A percentile compares a stretch with the other conserved stretches of the same genome.
phyloP scores from a whole-genome alignment of 2,329 filamentous ascomycete species.

The Fusarium camptoceras region DNA sequence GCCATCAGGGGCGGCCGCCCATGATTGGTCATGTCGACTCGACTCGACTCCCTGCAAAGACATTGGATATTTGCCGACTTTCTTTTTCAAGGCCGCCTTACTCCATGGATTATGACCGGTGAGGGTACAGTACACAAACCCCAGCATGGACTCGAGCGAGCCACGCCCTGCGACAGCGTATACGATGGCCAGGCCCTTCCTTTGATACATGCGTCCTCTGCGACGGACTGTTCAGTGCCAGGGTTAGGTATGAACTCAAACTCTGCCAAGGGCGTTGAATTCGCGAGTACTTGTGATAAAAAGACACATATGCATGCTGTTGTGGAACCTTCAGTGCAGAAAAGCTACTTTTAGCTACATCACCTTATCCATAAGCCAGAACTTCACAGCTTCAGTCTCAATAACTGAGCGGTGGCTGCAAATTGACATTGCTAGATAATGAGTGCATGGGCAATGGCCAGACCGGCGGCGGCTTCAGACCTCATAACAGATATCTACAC shows the following conservation, averaged over 20 bases:
- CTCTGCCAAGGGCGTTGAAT: slow-evolving; percentile 12
- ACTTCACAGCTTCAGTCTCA: neutral
- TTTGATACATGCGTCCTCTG: neutral
- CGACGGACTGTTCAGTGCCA: slow-evolving; percentile 10
- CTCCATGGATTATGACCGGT: slow-evolving; percentile 2
- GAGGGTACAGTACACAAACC: slow-evolving; percentile 6
- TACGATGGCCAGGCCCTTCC: slow-evolving; percentile 9
- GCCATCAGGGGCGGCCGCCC: slow-evolving; percentile 22
- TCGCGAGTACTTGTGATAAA: neutral
- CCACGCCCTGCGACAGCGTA: slow-evolving; percentile 16
- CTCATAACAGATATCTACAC: neutral
- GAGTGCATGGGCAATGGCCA: neutral
- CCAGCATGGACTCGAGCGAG: slow-evolving; percentile 7
- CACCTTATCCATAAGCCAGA: slow-evolving; percentile 10
- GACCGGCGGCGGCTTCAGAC: slow-evolving; percentile 8
- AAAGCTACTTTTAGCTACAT: slow-evolving; percentile 21
- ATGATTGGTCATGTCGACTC: slow-evolving; percentile 37
- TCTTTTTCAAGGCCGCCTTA: slow-evolving; percentile 28
- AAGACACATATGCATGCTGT: slow-evolving; percentile 18
- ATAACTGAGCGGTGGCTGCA: neutral
- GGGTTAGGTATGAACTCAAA: slow-evolving; percentile 8
- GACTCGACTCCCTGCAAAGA: slow-evolving; percentile 31
- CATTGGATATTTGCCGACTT: slow-evolving; percentile 28
- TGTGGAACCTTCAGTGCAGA: slow-evolving; percentile 9
- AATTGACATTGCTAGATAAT: neutral